phyloP scores from a whole-genome alignment of 73 alveolate species.

The Paramecium sonneborni region DNA sequence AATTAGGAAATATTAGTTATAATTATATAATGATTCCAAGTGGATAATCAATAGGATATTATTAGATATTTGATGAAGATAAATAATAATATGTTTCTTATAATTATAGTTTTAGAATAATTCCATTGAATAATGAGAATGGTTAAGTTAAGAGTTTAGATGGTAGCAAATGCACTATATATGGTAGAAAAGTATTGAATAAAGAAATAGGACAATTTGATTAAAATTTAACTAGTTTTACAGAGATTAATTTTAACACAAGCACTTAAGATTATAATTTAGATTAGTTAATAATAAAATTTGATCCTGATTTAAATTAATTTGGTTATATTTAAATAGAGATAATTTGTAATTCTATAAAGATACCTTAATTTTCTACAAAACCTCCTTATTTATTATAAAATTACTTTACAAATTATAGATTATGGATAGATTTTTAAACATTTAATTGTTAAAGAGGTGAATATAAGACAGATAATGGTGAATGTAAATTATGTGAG shows the following conservation, averaged over 20 bases:
- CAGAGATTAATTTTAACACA: background rate
- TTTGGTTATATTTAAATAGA: background rate
- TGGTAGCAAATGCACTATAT: background rate
- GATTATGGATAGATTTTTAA: background rate
- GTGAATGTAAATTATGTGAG: background rate
- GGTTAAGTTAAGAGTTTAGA: background rate
- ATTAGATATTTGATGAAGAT: background rate
- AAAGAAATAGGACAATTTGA: background rate
- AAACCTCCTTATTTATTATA: background rate
- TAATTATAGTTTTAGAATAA: background rate
- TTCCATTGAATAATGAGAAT: background rate
- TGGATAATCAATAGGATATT: background rate
- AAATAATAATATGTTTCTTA: background rate
- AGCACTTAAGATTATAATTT: background rate
- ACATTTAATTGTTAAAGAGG: slow-evolving; percentile 22
- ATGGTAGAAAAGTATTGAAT: background rate
- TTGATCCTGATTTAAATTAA: background rate
- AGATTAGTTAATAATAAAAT: background rate
- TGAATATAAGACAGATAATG: background rate
- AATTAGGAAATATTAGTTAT: background rate
- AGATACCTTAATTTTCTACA: background rate
- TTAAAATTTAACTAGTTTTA: background rate
- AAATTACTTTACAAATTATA: background rate
- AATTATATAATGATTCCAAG: background rate
- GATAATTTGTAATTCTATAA: background rate